Conservation (phyloP, 2,329 filamentous ascomycete species). For the Pseudocercospora ulei region DNA sequence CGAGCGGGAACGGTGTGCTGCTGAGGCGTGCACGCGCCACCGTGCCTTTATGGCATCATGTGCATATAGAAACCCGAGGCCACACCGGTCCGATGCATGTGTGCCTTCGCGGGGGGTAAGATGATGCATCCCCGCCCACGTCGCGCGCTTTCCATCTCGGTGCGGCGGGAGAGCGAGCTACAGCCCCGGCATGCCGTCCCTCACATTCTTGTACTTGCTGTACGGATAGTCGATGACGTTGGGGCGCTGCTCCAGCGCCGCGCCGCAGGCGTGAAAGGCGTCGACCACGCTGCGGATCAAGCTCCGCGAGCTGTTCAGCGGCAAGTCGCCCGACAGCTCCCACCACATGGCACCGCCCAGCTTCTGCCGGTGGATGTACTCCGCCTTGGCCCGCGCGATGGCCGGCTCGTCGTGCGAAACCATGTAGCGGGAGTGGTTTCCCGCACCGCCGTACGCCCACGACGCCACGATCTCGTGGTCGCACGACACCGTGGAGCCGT, state of each 20-base stretch:
- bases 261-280: slow-evolving; percentile 32
- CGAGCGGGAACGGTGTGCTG: slow-evolving; percentile 22
- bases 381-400: slow-evolving; percentile 58
- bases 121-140: no score
- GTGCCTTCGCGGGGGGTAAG: no score
- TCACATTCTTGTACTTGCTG: slow-evolving; percentile 47
- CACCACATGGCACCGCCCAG: slow-evolving; percentile 58
- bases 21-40: no score
- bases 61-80: no score
- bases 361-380: slow-evolving; percentile 54
- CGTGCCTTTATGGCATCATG: no score
- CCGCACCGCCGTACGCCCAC: slow-evolving; percentile 57
- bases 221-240: slow-evolving; percentile 46
- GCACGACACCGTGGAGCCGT: slow-evolving; percentile 47
- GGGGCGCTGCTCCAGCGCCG: slow-evolving; percentile 38
- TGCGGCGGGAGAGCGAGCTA: background rate
- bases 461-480: slow-evolving; percentile 58
- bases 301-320: slow-evolving; percentile 46
- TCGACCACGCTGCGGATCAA: slow-evolving; percentile 37
- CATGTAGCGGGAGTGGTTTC: slow-evolving; percentile 49
- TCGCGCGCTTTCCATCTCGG: no score
- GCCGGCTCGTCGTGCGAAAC: slow-evolving; percentile 63
- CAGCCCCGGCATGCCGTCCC: slow-evolving; percentile 34
- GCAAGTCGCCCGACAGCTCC: slow-evolving; percentile 71
- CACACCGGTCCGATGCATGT: no score